Conservation (phyloP, 1,284 basidiomycete genomes). For the Cutaneotrichosporon daszewskae region DNA sequence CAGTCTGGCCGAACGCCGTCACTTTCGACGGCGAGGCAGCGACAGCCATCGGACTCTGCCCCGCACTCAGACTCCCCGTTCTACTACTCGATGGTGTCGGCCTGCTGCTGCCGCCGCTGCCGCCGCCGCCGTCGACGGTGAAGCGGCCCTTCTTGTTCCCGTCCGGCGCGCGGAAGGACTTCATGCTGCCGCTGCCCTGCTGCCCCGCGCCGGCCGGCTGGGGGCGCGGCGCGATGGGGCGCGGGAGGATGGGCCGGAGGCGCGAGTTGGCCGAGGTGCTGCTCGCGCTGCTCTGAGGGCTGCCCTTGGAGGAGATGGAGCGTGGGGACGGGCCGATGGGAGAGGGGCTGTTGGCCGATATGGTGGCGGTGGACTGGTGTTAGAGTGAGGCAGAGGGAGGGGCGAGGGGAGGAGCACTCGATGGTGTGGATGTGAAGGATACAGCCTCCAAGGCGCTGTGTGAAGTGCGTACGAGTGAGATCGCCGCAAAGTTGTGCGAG, state of each 20-base stretch:
- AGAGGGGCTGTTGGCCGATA: conserved; percentile 37
- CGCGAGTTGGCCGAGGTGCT: conserved; percentile 20
- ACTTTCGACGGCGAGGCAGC: conserved; percentile 20
- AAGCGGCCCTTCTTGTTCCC: conserved; percentile 43
- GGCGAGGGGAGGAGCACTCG: neutral
- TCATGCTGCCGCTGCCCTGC: conserved; percentile 8
- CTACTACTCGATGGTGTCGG: neutral
- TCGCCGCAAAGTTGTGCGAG: no score
- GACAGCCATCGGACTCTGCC: conserved; percentile 5
- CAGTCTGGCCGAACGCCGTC: conserved; percentile 16
- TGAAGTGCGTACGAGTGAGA: no score
- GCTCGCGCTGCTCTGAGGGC: conserved; percentile 18
- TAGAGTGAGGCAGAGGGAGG: neutral
- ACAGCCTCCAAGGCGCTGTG: no score
- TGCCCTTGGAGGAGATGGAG: conserved; percentile 33
- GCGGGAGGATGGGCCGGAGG: conserved; percentile 37
- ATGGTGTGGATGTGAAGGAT: no score
- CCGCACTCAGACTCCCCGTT: neutral
- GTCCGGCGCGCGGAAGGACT: conserved; percentile 29
- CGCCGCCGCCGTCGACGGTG: conserved; percentile 41
- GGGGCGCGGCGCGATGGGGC: conserved; percentile 33
- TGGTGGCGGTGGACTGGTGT: conserved; percentile 19
- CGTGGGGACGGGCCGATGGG: conserved; percentile 39
- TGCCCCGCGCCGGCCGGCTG: no score
- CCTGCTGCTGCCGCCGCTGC: neutral